Evolutionary conservation across 2,329 filamentous ascomycete species (phyloP).

Genomic region (Phyllosticta paracitricarpa): DNA sequence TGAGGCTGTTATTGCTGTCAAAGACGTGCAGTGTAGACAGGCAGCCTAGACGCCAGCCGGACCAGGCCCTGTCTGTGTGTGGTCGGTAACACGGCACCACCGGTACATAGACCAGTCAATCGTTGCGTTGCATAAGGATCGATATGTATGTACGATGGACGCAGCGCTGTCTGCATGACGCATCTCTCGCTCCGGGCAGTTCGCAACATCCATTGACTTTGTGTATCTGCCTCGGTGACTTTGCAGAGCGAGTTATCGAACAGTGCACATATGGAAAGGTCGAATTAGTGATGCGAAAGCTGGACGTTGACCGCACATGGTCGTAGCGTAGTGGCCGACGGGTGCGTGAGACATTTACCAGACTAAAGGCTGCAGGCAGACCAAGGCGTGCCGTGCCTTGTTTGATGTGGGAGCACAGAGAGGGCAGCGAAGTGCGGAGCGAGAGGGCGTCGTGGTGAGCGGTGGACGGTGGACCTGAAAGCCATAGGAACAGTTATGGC

Average conservation of each 20-base stretch:
- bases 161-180: neutral
- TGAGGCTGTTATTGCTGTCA: too few relatives aligned
- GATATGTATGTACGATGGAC: neutral
- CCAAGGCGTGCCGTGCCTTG: neutral
- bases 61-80: too few relatives aligned
- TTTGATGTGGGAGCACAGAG: neutral
- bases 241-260: neutral
- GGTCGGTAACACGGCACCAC: too few relatives aligned
- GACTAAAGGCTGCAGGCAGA: neutral
- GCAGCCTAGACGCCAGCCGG: too few relatives aligned
- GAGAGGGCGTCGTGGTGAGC: neutral
- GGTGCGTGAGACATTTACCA: neutral
- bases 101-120: neutral
- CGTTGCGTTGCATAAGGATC: neutral
- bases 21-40: too few relatives aligned
- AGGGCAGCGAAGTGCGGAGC: neutral
- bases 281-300: too few relatives aligned
- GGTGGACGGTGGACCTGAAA: neutral
- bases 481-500: neutral
- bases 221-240: neutral
- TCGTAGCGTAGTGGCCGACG: neutral
- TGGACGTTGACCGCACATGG: neutral
- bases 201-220: neutral
- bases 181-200: neutral
- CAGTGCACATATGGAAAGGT: neutral